Base-by-base conservation (phyloP, 768 basidiomycete species). In the Tubosaeta sp. region DNA sequence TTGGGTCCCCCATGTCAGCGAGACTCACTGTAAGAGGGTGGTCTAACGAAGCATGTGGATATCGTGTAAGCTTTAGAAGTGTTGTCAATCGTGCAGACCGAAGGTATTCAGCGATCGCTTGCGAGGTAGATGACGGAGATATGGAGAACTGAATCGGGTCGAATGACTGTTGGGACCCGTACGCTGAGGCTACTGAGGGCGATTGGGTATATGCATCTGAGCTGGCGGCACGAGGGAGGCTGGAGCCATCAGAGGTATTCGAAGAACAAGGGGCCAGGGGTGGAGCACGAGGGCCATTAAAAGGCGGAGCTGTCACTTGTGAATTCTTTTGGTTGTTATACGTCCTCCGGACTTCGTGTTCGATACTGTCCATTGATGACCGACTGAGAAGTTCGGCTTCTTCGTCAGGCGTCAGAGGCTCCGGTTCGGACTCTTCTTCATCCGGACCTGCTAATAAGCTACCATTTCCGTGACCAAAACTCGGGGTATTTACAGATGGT, bases 281-380 rank as follows among this genome's bases (percentile, higher is more conserved):
- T 7, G 58, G 59, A 31, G 64, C 58, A 45, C 79, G 75, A 52
- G 73, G 76, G 44, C 71, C 70, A 53, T 73, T 77, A 13, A 74
- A 72, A 22, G 79, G 74, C 27, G 74, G 70, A 27, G 70, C 60
- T 17, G 55, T 60, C 16, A 63, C 56, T 61, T 51, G 57, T 1
- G 63, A 68, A 46, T 63, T 65, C 48, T 60, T 64, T 65, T 89
- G 84, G 45, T 78, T 80, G 55, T 80, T 82, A 56, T 90, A 72
- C 10, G 87, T 91, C 51, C 73, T 80, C 52, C 77, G 79, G 31
- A 90, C 82, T 74, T 94, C 91, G 60, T 89, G 84, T 19, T 90
- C 88, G 26, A 94, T 84, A 54, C 89, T 91, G 67, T 94, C 91
- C 56, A 91, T 81, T 16, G 90, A 92, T 19, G 91, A 92, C n/a